phyloP scores from a whole-genome alignment of 176 grass and related monocot species.

The Cocos nucifera region DNA sequence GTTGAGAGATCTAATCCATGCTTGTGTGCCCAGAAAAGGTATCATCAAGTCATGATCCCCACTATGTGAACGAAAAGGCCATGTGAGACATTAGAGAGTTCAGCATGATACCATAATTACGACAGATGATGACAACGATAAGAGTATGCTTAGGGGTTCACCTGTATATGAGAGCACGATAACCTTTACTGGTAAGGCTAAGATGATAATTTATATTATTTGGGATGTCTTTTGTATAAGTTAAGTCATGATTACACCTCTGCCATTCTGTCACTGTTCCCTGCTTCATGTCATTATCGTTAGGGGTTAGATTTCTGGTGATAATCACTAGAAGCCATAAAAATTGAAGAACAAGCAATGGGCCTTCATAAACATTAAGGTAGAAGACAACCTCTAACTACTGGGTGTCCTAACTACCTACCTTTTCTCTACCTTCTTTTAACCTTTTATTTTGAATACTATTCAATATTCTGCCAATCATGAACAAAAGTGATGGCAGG shows the following conservation, averaged over 20 bases:
- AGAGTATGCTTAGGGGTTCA: background rate
- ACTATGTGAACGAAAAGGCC: background rate
- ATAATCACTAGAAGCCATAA: too few relatives aligned
- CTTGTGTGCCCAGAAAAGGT: background rate
- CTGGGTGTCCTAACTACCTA: too few relatives aligned
- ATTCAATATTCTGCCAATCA: too few relatives aligned
- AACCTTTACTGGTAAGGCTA: background rate
- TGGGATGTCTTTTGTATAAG: background rate
- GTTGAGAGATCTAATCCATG: constrained; percentile 5
- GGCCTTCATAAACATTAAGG: too few relatives aligned
- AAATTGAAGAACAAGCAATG: too few relatives aligned
- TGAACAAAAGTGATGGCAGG: too few relatives aligned
- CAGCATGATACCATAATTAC: background rate
- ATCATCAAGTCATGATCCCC: constrained; percentile 5
- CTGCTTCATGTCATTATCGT: background rate
- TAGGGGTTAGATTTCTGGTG: too few relatives aligned
- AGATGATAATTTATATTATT: background rate
- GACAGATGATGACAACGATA: background rate
- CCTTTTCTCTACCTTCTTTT: too few relatives aligned
- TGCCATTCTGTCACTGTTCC: background rate
- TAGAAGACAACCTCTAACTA: too few relatives aligned
- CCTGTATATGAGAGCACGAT: constrained; percentile 1
- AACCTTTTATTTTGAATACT: too few relatives aligned
- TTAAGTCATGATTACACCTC: background rate
- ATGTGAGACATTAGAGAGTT: background rate